A percentile compares a stretch with the other conserved stretches of the same genome.
These are phyloP conservation scores for Jaapia argillacea DNA, from an alignment of 768 basidiomycete genomes.

Conservation along the genomic window DNA sequence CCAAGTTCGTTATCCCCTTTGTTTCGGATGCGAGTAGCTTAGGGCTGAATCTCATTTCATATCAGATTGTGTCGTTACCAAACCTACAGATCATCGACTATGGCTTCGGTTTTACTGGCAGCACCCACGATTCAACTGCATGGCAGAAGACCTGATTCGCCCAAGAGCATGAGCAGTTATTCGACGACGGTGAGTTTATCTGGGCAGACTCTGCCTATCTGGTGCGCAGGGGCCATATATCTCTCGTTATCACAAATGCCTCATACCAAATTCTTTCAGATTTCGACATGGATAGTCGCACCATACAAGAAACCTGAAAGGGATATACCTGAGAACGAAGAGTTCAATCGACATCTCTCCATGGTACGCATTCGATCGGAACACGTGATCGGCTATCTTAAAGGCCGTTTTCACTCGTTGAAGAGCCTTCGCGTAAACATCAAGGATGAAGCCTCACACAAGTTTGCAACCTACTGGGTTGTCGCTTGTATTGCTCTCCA, in stretches of 20 bases:
- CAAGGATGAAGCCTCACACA: slow-evolving; percentile 13
- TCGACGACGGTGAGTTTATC: slow-evolving; percentile 21
- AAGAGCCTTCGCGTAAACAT: slow-evolving; percentile 21
- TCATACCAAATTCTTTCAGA: slow-evolving; percentile 6
- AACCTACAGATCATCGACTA: slow-evolving; percentile 27
- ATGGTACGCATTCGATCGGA: slow-evolving; percentile 25
- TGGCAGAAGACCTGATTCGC: slow-evolving; percentile 13
- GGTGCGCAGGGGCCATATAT: slow-evolving; percentile 13
- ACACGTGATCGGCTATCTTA: slow-evolving; percentile 29
- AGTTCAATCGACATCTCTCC: slow-evolving; percentile 25
- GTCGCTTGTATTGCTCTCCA: slow-evolving; percentile 21
- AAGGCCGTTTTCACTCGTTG: slow-evolving; percentile 27
- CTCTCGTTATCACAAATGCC: background rate
- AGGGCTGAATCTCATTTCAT: background rate
- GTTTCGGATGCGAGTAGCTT: background rate
- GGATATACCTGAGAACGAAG: slow-evolving; percentile 21
- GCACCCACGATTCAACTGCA: slow-evolving; percentile 25
- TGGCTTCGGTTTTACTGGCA: slow-evolving; percentile 19
- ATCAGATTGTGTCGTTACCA: slow-evolving; percentile 18
- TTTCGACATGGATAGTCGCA: slow-evolving; percentile 15
- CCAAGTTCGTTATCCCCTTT: slow-evolving; percentile 7
- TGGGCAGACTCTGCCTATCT: slow-evolving; percentile 32
- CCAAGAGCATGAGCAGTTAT: slow-evolving; percentile 11
- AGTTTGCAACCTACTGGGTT: slow-evolving; percentile 22
- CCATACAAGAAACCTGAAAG: slow-evolving; percentile 20